Evolutionary conservation across 371 early-diverging fungal genomes (phyloP), one percentile per base, ranked within the genome.

Genomic region (Massospora cicadina): DNA sequence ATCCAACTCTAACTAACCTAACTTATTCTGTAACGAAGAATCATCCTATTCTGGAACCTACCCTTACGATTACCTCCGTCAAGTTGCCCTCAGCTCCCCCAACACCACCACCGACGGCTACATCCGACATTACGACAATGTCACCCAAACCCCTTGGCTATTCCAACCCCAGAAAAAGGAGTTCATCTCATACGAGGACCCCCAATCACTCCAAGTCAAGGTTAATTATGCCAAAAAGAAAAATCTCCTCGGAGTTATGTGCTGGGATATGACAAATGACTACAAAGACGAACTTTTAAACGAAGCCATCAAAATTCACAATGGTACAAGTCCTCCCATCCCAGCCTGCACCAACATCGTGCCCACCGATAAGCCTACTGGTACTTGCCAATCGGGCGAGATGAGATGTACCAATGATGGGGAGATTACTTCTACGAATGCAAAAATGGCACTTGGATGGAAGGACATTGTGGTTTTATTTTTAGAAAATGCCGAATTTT

Each of bases 81-180:
- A 77, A 65, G 77, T 76, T 5, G 64, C 81, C 0, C 55, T 84
- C 13, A 59, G 67, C n/a, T 75, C 74, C 32, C 70, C 68, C 53
- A 10, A 70, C 7, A 71, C 71, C 24, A 71, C 85, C 1, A 78
- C 65, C 0, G 31, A 64, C 13, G 68, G 69, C 1, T 75, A 71
- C 71, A 64, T 23, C 2, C 65, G 65, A 23, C 58, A 80, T 65
- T 84, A 80, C 82, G 87, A 86, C 60, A n/a, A n/a, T n/a, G n/a
- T n/a, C n/a, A n/a, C n/a, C n/a, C n/a, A n/a, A n/a, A n/a, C n/a
- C n/a, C n/a, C 67, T 75, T 23, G 0, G 69, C 69, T 12, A 73
- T 82, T 25, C 69, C 79, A 69, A 85, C 86, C 0, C 86, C 86
- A 21, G 84, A 85, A 86, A 85, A 83, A 63, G 85, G 85, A 66